These are phyloP conservation scores for Eutypella sp. DNA, from an alignment of 2,329 filamentous ascomycete genomes.

Conservation along the genomic window DNA sequence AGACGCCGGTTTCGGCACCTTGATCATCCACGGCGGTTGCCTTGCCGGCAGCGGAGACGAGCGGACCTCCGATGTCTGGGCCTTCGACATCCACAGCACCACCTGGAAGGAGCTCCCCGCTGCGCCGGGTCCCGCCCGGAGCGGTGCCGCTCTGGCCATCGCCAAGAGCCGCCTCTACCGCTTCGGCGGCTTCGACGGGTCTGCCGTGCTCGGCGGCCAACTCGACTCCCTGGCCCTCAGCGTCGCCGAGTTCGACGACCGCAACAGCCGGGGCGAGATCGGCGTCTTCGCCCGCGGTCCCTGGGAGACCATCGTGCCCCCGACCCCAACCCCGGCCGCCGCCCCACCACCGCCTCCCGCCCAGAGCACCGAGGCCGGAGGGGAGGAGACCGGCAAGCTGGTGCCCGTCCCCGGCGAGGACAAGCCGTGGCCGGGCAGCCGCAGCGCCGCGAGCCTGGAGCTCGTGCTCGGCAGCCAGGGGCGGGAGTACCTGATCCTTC, in stretches of 20 bases:
- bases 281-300: slow-evolving; percentile 43
- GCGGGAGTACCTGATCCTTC: slow-evolving; percentile 57
- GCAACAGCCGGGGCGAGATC: slow-evolving; percentile 42
- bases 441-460: slow-evolving; percentile 51
- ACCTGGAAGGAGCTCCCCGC: slow-evolving; percentile 64
- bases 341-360: slow-evolving; percentile 16
- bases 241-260: slow-evolving; percentile 52
- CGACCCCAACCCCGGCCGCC: slow-evolving; percentile 23
- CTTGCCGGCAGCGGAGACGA: slow-evolving; percentile 57
- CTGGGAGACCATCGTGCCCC: slow-evolving; percentile 50
- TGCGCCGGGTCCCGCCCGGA: slow-evolving; percentile 62
- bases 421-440: slow-evolving; percentile 42
- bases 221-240: slow-evolving; percentile 61
- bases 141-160: slow-evolving; percentile 63
- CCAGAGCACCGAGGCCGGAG: not conserved
- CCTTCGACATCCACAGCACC: slow-evolving; percentile 60
- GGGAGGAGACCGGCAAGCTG: slow-evolving; percentile 17
- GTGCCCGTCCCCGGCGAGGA: slow-evolving; percentile 11
- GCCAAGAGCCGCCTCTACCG: slow-evolving; percentile 63
- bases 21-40: slow-evolving; percentile 75
- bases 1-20: slow-evolving; percentile 57
- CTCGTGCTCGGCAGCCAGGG: slow-evolving; percentile 55
- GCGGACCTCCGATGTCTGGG: slow-evolving; percentile 67
- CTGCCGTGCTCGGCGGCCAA: slow-evolving; percentile 62
- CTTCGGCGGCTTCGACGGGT: slow-evolving; percentile 76